phyloP scores from a whole-genome alignment of 768 basidiomycete species.

The Sporobolomyces roseus region DNA sequence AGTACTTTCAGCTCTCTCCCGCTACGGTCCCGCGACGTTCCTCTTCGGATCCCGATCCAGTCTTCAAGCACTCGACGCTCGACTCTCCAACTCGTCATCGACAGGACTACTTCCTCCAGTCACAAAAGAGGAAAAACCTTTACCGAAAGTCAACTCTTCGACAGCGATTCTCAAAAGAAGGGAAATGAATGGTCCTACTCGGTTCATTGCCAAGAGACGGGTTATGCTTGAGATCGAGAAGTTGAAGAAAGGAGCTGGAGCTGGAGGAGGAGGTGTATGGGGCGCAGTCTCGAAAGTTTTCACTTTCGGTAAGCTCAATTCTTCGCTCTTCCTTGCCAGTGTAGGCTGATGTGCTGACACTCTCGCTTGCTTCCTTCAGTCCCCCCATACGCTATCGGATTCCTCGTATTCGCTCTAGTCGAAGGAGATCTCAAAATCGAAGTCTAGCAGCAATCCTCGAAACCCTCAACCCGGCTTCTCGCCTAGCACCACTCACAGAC shows the following conservation, averaged over 20 bases:
- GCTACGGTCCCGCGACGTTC: constrained; percentile 26
- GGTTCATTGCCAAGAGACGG: constrained; percentile 20
- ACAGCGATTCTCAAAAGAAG: not conserved
- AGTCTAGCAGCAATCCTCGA: constrained; percentile 12
- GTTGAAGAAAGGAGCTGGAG: not conserved
- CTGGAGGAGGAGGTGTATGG: constrained; percentile 11
- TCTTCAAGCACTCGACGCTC: constrained; percentile 12
- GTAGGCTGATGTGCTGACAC: not conserved
- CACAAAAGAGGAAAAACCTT: no score
- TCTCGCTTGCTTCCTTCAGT: not conserved
- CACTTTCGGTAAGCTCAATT: constrained; percentile 2
- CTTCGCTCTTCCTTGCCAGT: no score
- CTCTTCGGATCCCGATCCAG: constrained; percentile 24
- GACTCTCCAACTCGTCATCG: no score
- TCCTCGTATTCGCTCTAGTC: constrained; percentile 24
- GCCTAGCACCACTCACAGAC: not conserved
- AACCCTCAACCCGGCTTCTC: not conserved
- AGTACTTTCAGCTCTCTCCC: constrained; percentile 9
- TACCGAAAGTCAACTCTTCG: not conserved
- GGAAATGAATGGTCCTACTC: constrained; percentile 17
- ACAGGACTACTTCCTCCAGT: not conserved
- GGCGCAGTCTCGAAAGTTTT: constrained; percentile 1
- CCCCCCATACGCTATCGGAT: constrained; percentile 24
- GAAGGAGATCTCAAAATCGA: constrained; percentile 28
- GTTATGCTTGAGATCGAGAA: constrained; percentile 8